Evolutionary conservation across 2,329 filamentous ascomycete genomes (phyloP).

Genomic region (Tolypocladium nubicola): DNA sequence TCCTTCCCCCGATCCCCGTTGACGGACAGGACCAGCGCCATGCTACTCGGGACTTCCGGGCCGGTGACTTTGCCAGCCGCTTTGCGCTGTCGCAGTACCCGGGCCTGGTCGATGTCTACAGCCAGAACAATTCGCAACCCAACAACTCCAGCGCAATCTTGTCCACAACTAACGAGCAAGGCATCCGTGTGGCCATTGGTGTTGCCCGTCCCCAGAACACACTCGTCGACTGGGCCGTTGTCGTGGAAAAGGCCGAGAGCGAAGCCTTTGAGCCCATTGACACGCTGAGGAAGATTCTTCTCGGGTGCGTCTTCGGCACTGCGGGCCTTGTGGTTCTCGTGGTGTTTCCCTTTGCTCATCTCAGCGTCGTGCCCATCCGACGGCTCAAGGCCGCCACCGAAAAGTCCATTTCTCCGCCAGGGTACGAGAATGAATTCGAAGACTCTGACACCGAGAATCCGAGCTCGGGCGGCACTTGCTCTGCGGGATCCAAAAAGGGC

Average conservation of each 20-base stretch:
- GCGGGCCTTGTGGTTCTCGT: slow-evolving; percentile 62
- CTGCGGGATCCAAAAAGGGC: slow-evolving; percentile 33
- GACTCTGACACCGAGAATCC: slow-evolving; percentile 34
- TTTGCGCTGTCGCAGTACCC: slow-evolving; percentile 55
- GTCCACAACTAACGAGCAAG: slow-evolving; percentile 63
- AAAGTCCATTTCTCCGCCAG: slow-evolving; percentile 58
- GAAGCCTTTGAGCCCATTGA: slow-evolving; percentile 71
- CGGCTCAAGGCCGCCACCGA: slow-evolving; percentile 65
- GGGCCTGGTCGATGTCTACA: slow-evolving; percentile 49
- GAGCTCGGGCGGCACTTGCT: slow-evolving; percentile 30
- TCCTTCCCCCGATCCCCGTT: slow-evolving; percentile 43
- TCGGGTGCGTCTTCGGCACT: slow-evolving; percentile 79
- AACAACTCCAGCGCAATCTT: slow-evolving; percentile 63
- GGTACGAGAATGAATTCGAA: slow-evolving; percentile 38
- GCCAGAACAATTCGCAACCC: slow-evolving; percentile 30
- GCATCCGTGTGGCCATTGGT: slow-evolving; percentile 62
- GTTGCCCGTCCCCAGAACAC: slow-evolving; percentile 58
- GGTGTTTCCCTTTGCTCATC: slow-evolving; percentile 69
- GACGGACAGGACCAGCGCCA: slow-evolving; percentile 36
- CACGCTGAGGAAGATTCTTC: slow-evolving; percentile 65
- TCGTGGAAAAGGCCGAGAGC: slow-evolving; percentile 63
- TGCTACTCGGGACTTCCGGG: slow-evolving; percentile 13
- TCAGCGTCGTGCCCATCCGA: slow-evolving; percentile 70
- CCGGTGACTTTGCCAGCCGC: slow-evolving; percentile 30
- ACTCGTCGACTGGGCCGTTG: slow-evolving; percentile 70